These are phyloP conservation scores for Backusella australiensis DNA, from an alignment of 192 early-diverging fungal genomes.

Conservation along the genomic window DNA sequence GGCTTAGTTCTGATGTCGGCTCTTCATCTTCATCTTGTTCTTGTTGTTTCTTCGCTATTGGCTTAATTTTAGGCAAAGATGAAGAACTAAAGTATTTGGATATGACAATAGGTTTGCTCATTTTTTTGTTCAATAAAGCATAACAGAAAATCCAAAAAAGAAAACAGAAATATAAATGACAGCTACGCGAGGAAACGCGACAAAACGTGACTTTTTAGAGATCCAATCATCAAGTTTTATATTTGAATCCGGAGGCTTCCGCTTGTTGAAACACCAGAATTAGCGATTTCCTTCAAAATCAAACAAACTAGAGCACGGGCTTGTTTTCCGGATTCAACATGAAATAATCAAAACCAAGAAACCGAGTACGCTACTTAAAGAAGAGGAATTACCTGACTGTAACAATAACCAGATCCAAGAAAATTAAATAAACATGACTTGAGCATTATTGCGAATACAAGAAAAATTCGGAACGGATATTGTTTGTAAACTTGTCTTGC, in stretches of 20 bases:
- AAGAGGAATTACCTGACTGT: neutral
- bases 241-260: neutral
- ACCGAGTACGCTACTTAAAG: neutral
- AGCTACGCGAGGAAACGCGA: neutral
- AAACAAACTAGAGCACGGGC: neutral
- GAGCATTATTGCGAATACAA: too few species aligned
- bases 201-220: neutral
- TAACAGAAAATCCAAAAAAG: neutral
- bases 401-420: too few species aligned
- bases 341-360: neutral
- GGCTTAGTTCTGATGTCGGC: neutral
- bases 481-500: too few species aligned
- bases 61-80: neutral
- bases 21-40: neutral
- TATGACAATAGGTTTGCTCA: neutral
- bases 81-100: neutral
- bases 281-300: neutral
- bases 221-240: neutral
- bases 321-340: neutral
- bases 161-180: neutral
- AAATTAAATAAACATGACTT: too few species aligned
- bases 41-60: neutral
- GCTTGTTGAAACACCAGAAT: neutral
- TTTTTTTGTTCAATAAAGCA: neutral
- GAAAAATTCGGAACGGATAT: too few species aligned